These are phyloP conservation scores for Cinnamomum chago DNA, from an alignment of 164 flowering plant genomes.

Conservation along the genomic window DNA sequence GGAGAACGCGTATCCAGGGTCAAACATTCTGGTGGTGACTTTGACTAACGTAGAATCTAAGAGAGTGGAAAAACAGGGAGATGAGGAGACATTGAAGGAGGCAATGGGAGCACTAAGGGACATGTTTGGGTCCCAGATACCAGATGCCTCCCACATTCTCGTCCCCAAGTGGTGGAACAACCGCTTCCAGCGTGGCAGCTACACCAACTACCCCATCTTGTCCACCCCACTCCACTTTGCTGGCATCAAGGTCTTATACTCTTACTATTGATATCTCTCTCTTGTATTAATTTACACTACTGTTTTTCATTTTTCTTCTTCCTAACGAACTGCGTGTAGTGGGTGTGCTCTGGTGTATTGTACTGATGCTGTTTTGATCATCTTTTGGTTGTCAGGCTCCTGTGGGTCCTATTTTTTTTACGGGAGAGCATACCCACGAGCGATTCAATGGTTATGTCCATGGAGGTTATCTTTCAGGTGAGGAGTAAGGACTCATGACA, in stretches of 20 bases:
- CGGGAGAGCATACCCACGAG: slow-evolving; percentile 86
- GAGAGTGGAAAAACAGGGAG: slow-evolving; percentile 76
- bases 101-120: slow-evolving; percentile 76
- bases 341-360: too few relatives aligned
- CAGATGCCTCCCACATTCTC: slow-evolving; percentile 65
- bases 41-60: slow-evolving; percentile 88
- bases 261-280: not conserved
- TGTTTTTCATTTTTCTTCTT: too few relatives aligned
- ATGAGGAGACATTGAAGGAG: slow-evolving; percentile 64
- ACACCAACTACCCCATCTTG: slow-evolving; percentile 78
- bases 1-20: slow-evolving; percentile 94
- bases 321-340: too few relatives aligned
- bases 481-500: not conserved
- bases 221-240: slow-evolving; percentile 39
- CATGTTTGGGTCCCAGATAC: slow-evolving; percentile 83
- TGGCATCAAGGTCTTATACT: not conserved
- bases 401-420: slow-evolving; percentile 65
- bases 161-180: slow-evolving; percentile 98
- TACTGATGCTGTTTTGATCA: too few relatives aligned
- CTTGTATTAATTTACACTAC: too few relatives aligned
- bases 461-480: slow-evolving; percentile 83
- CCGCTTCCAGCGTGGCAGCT: slow-evolving; percentile 90
- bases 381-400: slow-evolving; percentile 48
- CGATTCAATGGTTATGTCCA: slow-evolving; percentile 81
- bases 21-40: slow-evolving; percentile 85